phyloP scores from a whole-genome alignment of 108 stramenopile species.

The Epithemia pelagica region DNA sequence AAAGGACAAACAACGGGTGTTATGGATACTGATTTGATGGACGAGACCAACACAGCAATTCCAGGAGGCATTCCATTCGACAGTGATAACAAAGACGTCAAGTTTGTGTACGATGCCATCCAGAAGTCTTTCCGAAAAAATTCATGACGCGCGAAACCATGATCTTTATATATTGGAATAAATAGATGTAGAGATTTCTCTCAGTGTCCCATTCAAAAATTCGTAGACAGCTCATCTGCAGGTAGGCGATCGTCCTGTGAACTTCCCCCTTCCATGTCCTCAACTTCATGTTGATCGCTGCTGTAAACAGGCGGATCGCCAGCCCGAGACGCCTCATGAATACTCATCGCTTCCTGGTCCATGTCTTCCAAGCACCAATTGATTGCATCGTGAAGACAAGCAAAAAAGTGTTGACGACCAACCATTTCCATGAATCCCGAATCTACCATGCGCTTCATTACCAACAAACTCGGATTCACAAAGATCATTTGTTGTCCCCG shows the following conservation, averaged over 20 bases:
- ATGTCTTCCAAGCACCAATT: constrained; percentile 27
- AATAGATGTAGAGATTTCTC: too few relatives aligned
- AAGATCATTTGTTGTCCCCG: constrained; percentile 30
- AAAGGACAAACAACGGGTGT: neutral
- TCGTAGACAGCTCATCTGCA: neutral
- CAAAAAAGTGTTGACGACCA: constrained; percentile 33
- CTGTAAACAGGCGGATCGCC: neutral
- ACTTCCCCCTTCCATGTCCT: neutral
- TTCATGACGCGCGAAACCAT: neutral
- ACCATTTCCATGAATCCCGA: constrained; percentile 26
- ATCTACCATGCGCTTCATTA: constrained; percentile 23
- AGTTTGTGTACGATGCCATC: neutral
- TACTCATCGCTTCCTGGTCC: constrained; percentile 12
- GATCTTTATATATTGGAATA: neutral
- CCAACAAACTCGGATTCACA: constrained; percentile 24
- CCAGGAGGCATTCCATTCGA: neutral
- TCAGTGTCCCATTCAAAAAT: too few relatives aligned
- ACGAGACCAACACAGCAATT: neutral
- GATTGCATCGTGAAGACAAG: constrained; percentile 36
- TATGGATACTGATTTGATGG: neutral
- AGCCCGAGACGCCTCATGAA: neutral
- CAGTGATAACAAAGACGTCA: neutral
- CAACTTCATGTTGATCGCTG: neutral
- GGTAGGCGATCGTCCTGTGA: neutral
- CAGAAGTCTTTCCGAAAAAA: constrained; percentile 1